Percentiles rank a stretch among this genome's conserved stretches.
Evolutionary conservation across 805 yeast species (phyloP).

Genomic region (Sugiyamaella mastotermitis): DNA sequence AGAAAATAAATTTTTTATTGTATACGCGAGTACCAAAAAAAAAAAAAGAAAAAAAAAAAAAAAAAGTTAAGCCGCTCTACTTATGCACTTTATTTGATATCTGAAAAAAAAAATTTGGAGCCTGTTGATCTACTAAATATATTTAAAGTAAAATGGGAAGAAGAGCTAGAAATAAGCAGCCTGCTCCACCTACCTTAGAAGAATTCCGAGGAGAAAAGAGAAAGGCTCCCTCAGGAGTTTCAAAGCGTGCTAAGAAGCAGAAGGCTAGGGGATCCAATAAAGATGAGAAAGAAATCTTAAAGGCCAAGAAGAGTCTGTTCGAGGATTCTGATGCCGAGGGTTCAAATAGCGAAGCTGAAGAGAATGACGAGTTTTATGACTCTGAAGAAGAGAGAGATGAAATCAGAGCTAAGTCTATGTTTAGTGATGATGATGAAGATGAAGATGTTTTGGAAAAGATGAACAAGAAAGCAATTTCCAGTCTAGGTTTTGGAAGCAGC

Average conservation of each 20-base stretch:
- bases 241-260: constrained; percentile 20
- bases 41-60: background rate
- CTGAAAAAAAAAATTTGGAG: no score
- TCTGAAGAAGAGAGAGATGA: constrained; percentile 54
- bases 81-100: no score
- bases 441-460: constrained; percentile 43
- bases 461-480: constrained; percentile 20
- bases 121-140: no score
- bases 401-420: constrained; percentile 67
- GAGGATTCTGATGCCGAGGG: constrained; percentile 40
- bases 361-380: constrained; percentile 48
- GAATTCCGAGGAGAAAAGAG: constrained; percentile 50
- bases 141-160: constrained; percentile 92
- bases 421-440: constrained; percentile 66
- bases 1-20: no score
- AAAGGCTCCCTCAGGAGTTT: constrained; percentile 15
- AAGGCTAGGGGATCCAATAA: constrained; percentile 12
- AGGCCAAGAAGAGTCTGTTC: constrained; percentile 60
- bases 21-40: no score
- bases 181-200: constrained; percentile 82
- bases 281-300: constrained; percentile 57
- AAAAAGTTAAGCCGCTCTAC: no score
- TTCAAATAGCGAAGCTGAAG: constrained; percentile 17
- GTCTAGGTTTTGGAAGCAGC: constrained; percentile 9
- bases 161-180: constrained; percentile 88